Percentiles rank a stretch among this genome's conserved stretches.
Evolutionary conservation across 345 rosid genomes (phyloP).

Genomic region (Salix arbutifolia): DNA sequence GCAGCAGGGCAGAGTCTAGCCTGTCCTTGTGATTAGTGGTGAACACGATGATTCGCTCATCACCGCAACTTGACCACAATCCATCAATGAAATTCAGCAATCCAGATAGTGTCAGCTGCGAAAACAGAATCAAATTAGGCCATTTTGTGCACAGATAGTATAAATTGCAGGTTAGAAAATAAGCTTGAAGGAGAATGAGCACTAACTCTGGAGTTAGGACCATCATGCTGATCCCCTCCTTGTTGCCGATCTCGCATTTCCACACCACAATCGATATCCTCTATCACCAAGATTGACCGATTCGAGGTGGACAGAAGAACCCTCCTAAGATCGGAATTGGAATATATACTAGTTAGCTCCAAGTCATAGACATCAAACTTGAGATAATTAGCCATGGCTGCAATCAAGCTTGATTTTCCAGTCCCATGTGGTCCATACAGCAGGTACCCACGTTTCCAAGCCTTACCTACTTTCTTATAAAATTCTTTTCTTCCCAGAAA

Average conservation of each 20-base stretch:
- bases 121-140: not conserved
- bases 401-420: conserved; percentile 56
- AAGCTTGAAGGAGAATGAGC: not conserved
- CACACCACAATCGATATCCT: conserved; percentile 51
- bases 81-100: conserved; percentile 26
- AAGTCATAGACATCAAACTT: conserved; percentile 57
- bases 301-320: conserved; percentile 42
- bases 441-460: conserved; percentile 63
- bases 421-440: conserved; percentile 60
- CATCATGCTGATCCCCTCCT: not conserved
- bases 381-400: conserved; percentile 58
- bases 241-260: conserved; percentile 12
- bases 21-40: conserved; percentile 19
- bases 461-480: conserved; percentile 47
- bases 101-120: conserved; percentile 12
- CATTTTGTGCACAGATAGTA: not conserved
- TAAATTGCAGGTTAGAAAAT: not conserved
- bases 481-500: conserved; percentile 47
- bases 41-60: conserved; percentile 27
- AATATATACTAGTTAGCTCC: conserved; percentile 34
- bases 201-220: not conserved
- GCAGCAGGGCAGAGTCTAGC: conserved; percentile 26
- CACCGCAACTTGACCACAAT: conserved; percentile 28
- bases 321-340: conserved; percentile 38
- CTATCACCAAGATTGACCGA: conserved; percentile 48